A percentile compares a stretch with the other conserved stretches of the same genome.
phyloP scores from a whole-genome alignment of 192 early-diverging fungal genomes.

The Gaertneriomyces semiglobifer region DNA sequence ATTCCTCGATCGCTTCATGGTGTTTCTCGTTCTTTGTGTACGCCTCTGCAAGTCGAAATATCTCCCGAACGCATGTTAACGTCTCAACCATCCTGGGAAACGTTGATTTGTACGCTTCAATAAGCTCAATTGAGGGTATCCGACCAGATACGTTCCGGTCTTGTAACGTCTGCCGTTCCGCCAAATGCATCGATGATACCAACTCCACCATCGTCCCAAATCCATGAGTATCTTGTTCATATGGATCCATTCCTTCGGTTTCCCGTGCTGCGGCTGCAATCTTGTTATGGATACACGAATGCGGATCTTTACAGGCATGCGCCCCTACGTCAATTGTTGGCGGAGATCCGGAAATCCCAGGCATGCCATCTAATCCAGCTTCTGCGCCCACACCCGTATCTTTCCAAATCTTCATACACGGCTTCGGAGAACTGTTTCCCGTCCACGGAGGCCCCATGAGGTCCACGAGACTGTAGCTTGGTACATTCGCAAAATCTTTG shows the following conservation, averaged over 20 bases:
- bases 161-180: too few species aligned
- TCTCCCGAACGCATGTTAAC: slow-evolving; percentile 1
- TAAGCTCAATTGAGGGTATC: slow-evolving; percentile 20
- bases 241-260: too few species aligned
- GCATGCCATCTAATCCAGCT: slow-evolving; percentile 7
- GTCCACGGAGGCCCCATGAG: slow-evolving; percentile 27
- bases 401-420: background rate
- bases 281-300: too few species aligned
- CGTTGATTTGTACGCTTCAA: slow-evolving; percentile 4
- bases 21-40: slow-evolving; percentile 3
- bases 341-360: background rate
- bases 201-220: too few species aligned
- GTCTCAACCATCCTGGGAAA: background rate
- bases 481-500: slow-evolving; percentile 22
- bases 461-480: slow-evolving; percentile 31
- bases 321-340: background rate
- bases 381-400: background rate
- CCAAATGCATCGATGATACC: too few species aligned
- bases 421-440: background rate
- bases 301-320: too few species aligned
- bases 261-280: too few species aligned
- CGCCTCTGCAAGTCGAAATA: slow-evolving; percentile 15
- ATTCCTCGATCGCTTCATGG: slow-evolving; percentile 19
- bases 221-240: too few species aligned
- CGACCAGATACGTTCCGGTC: background rate